phyloP scores from a whole-genome alignment of 371 early-diverging fungal genomes.

The Mucor saturninus region DNA sequence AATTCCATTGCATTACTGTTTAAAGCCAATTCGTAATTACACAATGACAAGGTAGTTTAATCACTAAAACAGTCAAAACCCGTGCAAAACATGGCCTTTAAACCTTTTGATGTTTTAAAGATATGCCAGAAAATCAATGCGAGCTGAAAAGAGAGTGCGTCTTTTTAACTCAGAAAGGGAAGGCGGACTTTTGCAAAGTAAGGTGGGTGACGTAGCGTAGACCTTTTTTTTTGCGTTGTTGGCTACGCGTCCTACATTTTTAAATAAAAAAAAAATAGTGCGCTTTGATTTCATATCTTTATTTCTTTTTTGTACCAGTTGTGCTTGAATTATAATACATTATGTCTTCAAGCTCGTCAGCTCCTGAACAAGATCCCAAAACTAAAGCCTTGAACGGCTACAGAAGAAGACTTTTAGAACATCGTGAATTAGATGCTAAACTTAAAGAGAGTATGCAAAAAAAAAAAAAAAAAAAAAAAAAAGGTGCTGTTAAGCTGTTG shows the following conservation, averaged over 20 bases:
- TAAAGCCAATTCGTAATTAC: no score
- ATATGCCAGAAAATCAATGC: background rate
- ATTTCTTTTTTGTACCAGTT: constrained; percentile 13
- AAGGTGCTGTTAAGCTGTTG: background rate
- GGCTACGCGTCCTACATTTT: constrained; percentile 18
- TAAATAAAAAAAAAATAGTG: background rate
- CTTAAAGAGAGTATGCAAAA: constrained; percentile 84
- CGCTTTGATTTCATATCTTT: background rate
- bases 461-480: background rate
- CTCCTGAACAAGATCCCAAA: constrained; percentile 47
- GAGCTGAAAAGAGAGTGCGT: background rate
- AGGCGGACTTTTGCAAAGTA: background rate
- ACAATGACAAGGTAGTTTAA: no score
- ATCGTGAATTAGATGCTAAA: constrained; percentile 93
- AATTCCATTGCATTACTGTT: no score
- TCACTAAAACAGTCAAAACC: no score
- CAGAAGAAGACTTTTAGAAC: constrained; percentile 87
- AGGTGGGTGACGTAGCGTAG: background rate
- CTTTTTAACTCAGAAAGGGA: background rate
- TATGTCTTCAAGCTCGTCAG: constrained; percentile 40
- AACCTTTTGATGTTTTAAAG: no score
- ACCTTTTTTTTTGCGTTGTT: background rate
- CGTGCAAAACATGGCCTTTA: no score
- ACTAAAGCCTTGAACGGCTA: constrained; percentile 84
- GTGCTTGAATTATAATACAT: constrained; percentile 4